These are phyloP conservation scores for Aspergillus intermedius DNA, from an alignment of 2,329 filamentous ascomycete species.

Conservation along the genomic window DNA sequence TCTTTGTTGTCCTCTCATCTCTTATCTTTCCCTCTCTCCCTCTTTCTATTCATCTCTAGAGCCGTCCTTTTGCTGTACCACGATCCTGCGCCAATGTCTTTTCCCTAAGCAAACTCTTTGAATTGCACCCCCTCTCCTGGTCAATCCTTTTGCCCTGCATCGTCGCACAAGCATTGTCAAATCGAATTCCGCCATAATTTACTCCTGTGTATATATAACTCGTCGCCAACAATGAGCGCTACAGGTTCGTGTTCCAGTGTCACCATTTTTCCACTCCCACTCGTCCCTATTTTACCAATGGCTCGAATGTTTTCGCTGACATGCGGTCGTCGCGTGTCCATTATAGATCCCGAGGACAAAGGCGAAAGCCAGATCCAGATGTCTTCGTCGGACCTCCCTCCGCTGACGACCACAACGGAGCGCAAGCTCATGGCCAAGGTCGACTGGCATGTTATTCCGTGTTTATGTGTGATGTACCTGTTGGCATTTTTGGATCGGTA, in stretches of 20 bases:
- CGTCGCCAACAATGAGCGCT: constrained; percentile 5
- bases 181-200: neutral
- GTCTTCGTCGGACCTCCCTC: constrained; percentile 18
- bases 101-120: no score
- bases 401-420: constrained; percentile 44
- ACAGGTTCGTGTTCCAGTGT: constrained; percentile 8
- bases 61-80: neutral
- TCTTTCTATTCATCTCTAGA: neutral
- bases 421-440: constrained; percentile 61
- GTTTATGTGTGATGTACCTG: constrained; percentile 65
- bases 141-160: neutral
- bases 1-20: neutral
- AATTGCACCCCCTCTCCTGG: no score
- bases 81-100: neutral
- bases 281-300: neutral
- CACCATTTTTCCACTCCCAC: neutral
- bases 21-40: neutral
- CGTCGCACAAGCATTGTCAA: neutral
- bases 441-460: constrained; percentile 65
- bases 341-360: constrained; percentile 10
- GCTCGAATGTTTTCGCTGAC: neutral
- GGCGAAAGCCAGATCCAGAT: constrained; percentile 14
- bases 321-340: neutral
- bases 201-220: neutral
- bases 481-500: constrained; percentile 59